Conservation (phyloP, 768 basidiomycete species). For the Termitomyces sp. region DNA sequence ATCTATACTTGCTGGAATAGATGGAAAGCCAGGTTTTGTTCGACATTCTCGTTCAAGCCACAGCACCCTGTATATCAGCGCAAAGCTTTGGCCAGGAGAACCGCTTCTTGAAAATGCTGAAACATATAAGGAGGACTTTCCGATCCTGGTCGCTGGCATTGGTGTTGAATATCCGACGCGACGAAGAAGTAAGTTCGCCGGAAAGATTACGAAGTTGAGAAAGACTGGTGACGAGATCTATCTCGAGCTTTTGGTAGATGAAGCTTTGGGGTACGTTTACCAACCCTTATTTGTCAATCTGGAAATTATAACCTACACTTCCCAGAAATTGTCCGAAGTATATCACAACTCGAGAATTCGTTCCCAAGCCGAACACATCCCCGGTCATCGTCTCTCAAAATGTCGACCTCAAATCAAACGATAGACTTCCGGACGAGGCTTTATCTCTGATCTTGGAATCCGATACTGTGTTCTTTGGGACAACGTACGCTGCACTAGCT, state of each 20-base stretch:
- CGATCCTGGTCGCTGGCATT: conserved; percentile 45
- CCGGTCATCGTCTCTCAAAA: conserved; percentile 32
- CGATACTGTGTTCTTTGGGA: conserved; percentile 53
- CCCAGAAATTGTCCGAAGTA: conserved; percentile 66
- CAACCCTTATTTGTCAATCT: neutral
- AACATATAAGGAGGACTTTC: neutral
- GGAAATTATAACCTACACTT: neutral
- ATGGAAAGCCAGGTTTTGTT: conserved; percentile 44
- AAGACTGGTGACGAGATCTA: conserved; percentile 21
- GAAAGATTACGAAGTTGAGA: conserved; percentile 30
- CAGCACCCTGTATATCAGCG: conserved; percentile 31
- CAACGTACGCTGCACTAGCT: conserved; percentile 36
- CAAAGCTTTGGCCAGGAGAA: conserved; percentile 47
- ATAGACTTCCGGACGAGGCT: conserved; percentile 43
- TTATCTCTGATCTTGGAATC: conserved; percentile 40
- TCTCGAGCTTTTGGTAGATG: conserved; percentile 41
- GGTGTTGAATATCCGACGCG: conserved; percentile 54
- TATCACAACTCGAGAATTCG: conserved; percentile 50
- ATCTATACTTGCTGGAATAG: conserved; percentile 41
- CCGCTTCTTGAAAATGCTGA: conserved; percentile 38
- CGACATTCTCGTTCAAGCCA: conserved; percentile 24
- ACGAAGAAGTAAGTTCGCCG: conserved; percentile 59
- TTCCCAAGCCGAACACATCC: conserved; percentile 31
- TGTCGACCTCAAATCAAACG: conserved; percentile 24
- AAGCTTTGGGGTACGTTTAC: conserved; percentile 48